Percentiles rank a stretch among this genome's conserved stretches.
These are phyloP conservation scores for Panicum miliaceum DNA, from an alignment of 176 grass and related monocot genomes.

Conservation along the genomic window DNA sequence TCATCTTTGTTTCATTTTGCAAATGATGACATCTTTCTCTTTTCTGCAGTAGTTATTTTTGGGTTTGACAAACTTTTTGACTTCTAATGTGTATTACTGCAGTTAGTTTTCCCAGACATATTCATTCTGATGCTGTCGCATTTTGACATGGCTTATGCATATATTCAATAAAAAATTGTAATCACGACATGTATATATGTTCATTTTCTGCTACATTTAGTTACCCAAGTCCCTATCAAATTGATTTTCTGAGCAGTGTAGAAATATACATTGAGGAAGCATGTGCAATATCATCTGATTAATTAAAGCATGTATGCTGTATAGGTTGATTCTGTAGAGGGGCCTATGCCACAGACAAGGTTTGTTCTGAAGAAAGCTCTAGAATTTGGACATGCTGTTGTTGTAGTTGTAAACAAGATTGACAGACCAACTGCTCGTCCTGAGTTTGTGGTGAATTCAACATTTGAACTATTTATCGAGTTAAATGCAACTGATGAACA, in stretches of 20 bases:
- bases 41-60: slow-evolving; percentile 21
- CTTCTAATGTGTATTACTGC: slow-evolving; percentile 22
- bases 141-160: slow-evolving; percentile 14
- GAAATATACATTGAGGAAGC: slow-evolving; percentile 11
- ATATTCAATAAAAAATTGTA: slow-evolving; percentile 20
- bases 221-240: slow-evolving; percentile 15
- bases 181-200: not conserved
- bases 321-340: slow-evolving; percentile 98
- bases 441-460: slow-evolving; percentile 95
- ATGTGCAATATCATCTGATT: slow-evolving; percentile 5
- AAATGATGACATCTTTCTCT: slow-evolving; percentile 2
- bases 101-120: slow-evolving; percentile 10
- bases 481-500: slow-evolving; percentile 98
- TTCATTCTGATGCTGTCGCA: not conserved
- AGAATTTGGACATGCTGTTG: slow-evolving; percentile 97
- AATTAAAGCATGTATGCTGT: slow-evolving; percentile 38
- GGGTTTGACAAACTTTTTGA: slow-evolving; percentile 10
- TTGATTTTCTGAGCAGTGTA: slow-evolving; percentile 14
- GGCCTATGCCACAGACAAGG: slow-evolving; percentile 99
- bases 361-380: slow-evolving; percentile 99
- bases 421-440: slow-evolving; percentile 89
- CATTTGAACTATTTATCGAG: slow-evolving; percentile 98
- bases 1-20: not conserved
- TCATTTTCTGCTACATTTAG: slow-evolving; percentile 32
- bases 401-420: slow-evolving; percentile 98